A percentile compares a stretch with the other conserved stretches of the same genome.
phyloP scores from a whole-genome alignment of 805 yeast genomes.

The Saccharomyces kudriavzevii region DNA sequence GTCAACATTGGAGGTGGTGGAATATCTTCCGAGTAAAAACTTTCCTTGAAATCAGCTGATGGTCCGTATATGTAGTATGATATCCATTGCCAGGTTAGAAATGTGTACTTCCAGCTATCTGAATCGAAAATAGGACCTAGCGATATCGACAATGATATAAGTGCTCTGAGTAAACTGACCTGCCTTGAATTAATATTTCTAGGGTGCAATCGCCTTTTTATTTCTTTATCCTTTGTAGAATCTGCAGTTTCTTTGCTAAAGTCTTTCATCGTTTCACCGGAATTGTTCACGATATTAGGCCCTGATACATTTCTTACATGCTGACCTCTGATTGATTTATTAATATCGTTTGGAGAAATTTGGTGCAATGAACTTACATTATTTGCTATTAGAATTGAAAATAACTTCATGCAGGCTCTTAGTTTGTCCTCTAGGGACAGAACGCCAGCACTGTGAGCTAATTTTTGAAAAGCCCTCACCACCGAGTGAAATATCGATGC shows the following conservation, averaged over 20 bases:
- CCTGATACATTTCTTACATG: not conserved
- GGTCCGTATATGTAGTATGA: conserved; percentile 64
- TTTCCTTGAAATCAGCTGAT: conserved; percentile 33
- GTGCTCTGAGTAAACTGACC: conserved; percentile 67
- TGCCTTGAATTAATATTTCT: conserved; percentile 57
- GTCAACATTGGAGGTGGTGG: conserved; percentile 38
- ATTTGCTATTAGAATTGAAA: conserved; percentile 39
- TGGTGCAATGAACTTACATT: conserved; percentile 16
- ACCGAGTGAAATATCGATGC: conserved; percentile 57
- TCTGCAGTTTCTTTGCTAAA: conserved; percentile 1
- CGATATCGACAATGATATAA: conserved; percentile 68
- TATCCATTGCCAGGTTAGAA: conserved; percentile 70
- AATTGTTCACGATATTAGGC: conserved; percentile 4
- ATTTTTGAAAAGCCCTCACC: conserved; percentile 67
- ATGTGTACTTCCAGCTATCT: conserved; percentile 54
- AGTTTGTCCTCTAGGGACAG: conserved; percentile 50
- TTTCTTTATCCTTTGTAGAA: not conserved
- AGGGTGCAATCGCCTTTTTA: conserved; percentile 23
- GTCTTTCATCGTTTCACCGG: not conserved
- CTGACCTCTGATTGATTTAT: not conserved
- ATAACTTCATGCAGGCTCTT: conserved; percentile 46
- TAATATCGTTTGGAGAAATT: not conserved
- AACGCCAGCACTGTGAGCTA: conserved; percentile 77
- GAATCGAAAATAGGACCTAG: conserved; percentile 63
- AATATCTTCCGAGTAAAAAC: conserved; percentile 31